Conservation (phyloP, 148 eudicot species). For the Chenopodium formosanum region DNA sequence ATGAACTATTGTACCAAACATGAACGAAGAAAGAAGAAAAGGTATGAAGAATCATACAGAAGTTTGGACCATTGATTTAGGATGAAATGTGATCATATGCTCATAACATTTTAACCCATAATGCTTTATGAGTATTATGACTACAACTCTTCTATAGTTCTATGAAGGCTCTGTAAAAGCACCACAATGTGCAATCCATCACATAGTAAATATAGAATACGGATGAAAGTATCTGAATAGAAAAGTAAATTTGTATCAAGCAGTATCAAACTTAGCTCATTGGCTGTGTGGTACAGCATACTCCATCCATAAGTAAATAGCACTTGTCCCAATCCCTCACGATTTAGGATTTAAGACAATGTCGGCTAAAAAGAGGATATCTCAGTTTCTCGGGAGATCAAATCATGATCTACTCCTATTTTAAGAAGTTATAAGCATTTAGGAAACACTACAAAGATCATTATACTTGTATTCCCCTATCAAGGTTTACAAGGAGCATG, state of each 20-base stretch:
- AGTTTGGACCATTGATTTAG: not conserved
- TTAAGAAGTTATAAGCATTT: not conserved
- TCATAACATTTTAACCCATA: not conserved
- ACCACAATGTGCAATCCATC: not conserved
- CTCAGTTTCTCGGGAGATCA: not conserved
- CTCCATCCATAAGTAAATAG: not conserved
- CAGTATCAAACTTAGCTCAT: not conserved
- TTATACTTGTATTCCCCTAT: not conserved
- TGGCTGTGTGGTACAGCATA: not conserved
- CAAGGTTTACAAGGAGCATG: not conserved
- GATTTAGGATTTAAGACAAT: not conserved
- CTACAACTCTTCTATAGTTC: not conserved
- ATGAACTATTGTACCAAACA: not conserved
- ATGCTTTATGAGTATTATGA: not conserved
- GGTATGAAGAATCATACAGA: not conserved
- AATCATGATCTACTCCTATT: not conserved
- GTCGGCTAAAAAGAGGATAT: not conserved
- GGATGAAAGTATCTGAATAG: too few species aligned
- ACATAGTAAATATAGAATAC: not conserved
- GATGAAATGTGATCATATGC: not conserved
- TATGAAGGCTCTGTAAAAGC: not conserved
- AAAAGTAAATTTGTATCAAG: not conserved
- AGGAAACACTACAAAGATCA: not conserved
- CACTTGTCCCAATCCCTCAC: not conserved
- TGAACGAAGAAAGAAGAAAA: not conserved